Evolutionary conservation across 352 stramenopile genomes (phyloP).

Genomic region (Pythium graminicola): DNA sequence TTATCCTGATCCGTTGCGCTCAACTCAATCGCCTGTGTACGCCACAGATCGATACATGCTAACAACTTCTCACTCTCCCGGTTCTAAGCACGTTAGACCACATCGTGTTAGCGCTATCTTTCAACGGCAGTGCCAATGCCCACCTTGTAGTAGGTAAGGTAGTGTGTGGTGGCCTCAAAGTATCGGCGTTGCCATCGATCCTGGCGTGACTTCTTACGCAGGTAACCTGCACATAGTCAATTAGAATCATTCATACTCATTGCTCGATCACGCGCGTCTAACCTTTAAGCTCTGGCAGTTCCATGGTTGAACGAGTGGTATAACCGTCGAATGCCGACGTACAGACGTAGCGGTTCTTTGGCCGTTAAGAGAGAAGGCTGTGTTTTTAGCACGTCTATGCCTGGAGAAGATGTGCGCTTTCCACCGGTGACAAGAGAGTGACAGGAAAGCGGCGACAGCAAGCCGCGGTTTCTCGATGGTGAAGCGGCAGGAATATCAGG

Average conservation of each 20-base stretch:
- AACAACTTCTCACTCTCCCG: conserved; percentile 82
- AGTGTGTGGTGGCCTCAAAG: conserved; percentile 97
- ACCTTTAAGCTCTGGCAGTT: conserved; percentile 82
- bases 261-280: not conserved
- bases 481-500: conserved; percentile 5
- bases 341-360: no score
- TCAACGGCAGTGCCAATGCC: not conserved
- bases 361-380: not conserved
- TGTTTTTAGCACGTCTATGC: not conserved
- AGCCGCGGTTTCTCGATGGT: not conserved
- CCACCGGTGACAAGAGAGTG: not conserved
- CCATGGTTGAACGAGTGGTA: conserved; percentile 31
- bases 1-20: conserved; percentile 42
- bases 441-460: not conserved
- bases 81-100: conserved; percentile 30
- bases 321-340: no score
- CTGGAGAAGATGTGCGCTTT: not conserved
- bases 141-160: conserved; percentile 99
- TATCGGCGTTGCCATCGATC: conserved; percentile 95
- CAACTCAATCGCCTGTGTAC: conserved; percentile 75
- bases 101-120: not conserved
- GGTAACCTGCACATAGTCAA: conserved; percentile 52
- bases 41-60: conserved; percentile 85
- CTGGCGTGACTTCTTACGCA: conserved; percentile 91
- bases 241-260: not conserved